These are phyloP conservation scores for Aspergillus carlsbadensis DNA, from an alignment of 495 filamentous ascomycete genomes.

Conservation along the genomic window DNA sequence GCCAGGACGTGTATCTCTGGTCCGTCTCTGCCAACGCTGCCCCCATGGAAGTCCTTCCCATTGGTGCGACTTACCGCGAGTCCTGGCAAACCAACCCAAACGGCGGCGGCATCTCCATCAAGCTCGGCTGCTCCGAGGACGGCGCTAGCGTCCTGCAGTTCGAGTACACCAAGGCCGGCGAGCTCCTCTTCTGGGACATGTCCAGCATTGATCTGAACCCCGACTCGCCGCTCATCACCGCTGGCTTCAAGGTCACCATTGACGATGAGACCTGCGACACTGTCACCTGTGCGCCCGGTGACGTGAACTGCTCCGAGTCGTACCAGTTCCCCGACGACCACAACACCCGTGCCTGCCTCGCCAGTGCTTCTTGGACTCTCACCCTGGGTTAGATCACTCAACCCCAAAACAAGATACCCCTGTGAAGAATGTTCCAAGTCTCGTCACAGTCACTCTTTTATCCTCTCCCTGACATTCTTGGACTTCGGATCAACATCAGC, in stretches of 20 bases:
- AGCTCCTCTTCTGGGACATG: constrained; percentile 45
- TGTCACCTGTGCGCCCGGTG: constrained; percentile 27
- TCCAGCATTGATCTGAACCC: constrained; percentile 28
- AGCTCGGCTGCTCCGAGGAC: constrained; percentile 28
- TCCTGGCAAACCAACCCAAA: constrained; percentile 37
- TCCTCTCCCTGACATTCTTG: background rate
- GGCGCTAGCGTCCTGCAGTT: constrained; percentile 43
- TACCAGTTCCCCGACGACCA: constrained; percentile 38
- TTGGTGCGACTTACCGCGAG: constrained; percentile 36
- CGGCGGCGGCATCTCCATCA: constrained; percentile 46
- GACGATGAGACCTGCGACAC: constrained; percentile 22
- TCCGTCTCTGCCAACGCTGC: constrained; percentile 32
- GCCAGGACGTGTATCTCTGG: constrained; percentile 40
- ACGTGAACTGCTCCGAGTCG: constrained; percentile 26
- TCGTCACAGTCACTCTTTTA: constrained; percentile 8
- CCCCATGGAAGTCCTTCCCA: constrained; percentile 29
- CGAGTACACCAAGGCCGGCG: constrained; percentile 40
- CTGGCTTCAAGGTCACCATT: constrained; percentile 22
- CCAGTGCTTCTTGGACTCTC: constrained; percentile 23
- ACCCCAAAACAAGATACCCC: background rate
- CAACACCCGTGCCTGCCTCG: constrained; percentile 31
- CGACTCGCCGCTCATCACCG: constrained; percentile 18
- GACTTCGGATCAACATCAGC: background rate
- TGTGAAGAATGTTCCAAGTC: background rate
- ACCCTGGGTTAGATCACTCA: constrained; percentile 25